Percentiles rank a stretch among this genome's conserved stretches.
Conservation (phyloP, 2,329 filamentous ascomycete genomes). For the Parastagonospora nodorum region DNA sequence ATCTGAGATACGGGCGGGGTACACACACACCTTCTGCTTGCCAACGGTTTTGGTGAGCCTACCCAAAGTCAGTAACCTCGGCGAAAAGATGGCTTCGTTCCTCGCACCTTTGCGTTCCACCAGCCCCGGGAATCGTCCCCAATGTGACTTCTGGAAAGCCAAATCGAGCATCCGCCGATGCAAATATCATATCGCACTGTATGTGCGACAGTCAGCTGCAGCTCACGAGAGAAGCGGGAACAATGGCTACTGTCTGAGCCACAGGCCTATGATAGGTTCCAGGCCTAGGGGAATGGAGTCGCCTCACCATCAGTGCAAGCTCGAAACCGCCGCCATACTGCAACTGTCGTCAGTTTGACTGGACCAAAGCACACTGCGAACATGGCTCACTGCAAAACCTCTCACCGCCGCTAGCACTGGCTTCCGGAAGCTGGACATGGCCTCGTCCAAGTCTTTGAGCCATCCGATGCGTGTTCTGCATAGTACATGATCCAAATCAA, state of each 20-base stretch:
- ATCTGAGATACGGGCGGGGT: slow-evolving; percentile 7
- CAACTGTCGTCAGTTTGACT: slow-evolving; percentile 4
- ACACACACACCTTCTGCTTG: slow-evolving; percentile 42
- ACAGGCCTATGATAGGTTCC: background rate
- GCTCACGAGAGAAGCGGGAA: background rate
- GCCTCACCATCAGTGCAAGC: slow-evolving; percentile 80
- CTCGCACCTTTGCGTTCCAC: slow-evolving; percentile 40
- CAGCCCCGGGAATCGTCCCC: slow-evolving; percentile 86
- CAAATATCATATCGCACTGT: slow-evolving; percentile 79
- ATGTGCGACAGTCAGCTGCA: slow-evolving; percentile 2
- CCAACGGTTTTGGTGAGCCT: slow-evolving; percentile 71
- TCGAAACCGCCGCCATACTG: slow-evolving; percentile 87
- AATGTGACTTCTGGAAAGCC: slow-evolving; percentile 96
- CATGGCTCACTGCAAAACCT: slow-evolving; percentile 68
- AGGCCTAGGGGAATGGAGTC: background rate
- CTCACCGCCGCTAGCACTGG: slow-evolving; percentile 91
- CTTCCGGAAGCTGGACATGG: slow-evolving; percentile 82
- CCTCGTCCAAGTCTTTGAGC: slow-evolving; percentile 87
- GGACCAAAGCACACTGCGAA: background rate
- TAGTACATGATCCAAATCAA: background rate
- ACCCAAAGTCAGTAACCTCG: slow-evolving; percentile 62
- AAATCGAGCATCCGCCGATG: slow-evolving; percentile 81
- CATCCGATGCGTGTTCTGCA: slow-evolving; percentile 74
- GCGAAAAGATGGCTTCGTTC: background rate
- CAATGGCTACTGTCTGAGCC: background rate